Percentiles rank a stretch among this genome's conserved stretches.
phyloP scores from a whole-genome alignment of 2,329 filamentous ascomycete species.

The Neurospora crassa region DNA sequence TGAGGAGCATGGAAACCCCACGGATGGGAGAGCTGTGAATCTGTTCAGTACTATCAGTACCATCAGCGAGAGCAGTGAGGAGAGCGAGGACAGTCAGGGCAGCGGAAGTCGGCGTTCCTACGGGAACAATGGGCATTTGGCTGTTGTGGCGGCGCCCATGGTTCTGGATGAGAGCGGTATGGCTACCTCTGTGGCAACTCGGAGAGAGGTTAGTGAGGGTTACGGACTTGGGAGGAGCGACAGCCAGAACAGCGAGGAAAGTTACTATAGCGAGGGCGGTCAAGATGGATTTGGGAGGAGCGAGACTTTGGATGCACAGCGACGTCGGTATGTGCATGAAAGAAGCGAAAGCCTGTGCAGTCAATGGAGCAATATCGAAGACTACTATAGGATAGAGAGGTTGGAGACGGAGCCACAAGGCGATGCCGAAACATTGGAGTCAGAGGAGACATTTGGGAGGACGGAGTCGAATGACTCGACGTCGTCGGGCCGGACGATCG shows the following conservation, averaged over 20 bases:
- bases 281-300: neutral
- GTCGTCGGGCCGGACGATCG: neutral
- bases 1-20: neutral
- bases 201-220: neutral
- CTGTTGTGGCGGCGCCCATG: neutral
- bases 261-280: neutral
- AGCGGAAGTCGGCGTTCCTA: neutral
- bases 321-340: neutral
- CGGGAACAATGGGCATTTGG: neutral
- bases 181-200: neutral
- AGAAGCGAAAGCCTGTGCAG: neutral
- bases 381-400: neutral
- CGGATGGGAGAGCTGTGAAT: neutral
- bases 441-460: neutral
- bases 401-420: neutral
- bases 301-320: neutral
- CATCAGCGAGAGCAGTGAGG: neutral
- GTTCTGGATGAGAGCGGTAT: neutral
- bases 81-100: neutral
- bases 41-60: neutral
- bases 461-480: neutral
- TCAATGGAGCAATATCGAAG: neutral
- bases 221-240: neutral
- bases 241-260: neutral
- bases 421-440: neutral